Conservation (phyloP, 306 rosid species). For the Corylus americana region DNA sequence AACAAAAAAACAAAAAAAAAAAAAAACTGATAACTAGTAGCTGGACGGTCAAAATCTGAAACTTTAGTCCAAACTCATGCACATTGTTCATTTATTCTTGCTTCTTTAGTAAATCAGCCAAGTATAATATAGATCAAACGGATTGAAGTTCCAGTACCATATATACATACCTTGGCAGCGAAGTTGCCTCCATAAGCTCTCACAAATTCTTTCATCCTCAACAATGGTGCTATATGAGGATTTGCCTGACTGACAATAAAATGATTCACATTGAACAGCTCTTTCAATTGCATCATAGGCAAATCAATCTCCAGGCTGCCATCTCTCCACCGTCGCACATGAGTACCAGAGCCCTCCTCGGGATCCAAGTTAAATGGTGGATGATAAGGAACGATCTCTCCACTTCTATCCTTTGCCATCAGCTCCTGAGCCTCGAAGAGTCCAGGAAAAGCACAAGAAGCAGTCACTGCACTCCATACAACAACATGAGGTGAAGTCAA, state of each 20-base stretch:
- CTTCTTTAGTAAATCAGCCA: not conserved
- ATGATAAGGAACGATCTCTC: slow-evolving; percentile 92
- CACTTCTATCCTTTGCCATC: slow-evolving; percentile 97
- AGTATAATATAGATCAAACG: not conserved
- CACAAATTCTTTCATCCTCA: slow-evolving; percentile 82
- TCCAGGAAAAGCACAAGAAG: slow-evolving; percentile 98
- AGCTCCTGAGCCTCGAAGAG: slow-evolving; percentile 99
- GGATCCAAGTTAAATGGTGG: slow-evolving; percentile 93
- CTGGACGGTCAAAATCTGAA: not conserved
- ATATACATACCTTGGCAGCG: slow-evolving; percentile 83
- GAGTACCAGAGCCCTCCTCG: slow-evolving; percentile 65
- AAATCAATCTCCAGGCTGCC: slow-evolving; percentile 98
- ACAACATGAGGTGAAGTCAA: slow-evolving; percentile 96
- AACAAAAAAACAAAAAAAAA: not conserved
- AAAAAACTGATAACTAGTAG: not conserved
- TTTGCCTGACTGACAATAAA: slow-evolving; percentile 97
- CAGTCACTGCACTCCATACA: slow-evolving; percentile 98
- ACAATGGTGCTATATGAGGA: slow-evolving; percentile 88
- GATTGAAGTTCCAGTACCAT: slow-evolving; percentile 16
- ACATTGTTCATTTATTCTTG: not conserved
- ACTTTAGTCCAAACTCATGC: not conserved
- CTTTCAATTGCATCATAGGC: slow-evolving; percentile 95
- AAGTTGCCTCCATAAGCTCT: slow-evolving; percentile 86
- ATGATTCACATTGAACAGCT: slow-evolving; percentile 92
- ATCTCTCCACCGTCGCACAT: slow-evolving; percentile 90